These are phyloP conservation scores for Labyrinthula sp. DNA, from an alignment of 352 stramenopile species.

Conservation along the genomic window DNA sequence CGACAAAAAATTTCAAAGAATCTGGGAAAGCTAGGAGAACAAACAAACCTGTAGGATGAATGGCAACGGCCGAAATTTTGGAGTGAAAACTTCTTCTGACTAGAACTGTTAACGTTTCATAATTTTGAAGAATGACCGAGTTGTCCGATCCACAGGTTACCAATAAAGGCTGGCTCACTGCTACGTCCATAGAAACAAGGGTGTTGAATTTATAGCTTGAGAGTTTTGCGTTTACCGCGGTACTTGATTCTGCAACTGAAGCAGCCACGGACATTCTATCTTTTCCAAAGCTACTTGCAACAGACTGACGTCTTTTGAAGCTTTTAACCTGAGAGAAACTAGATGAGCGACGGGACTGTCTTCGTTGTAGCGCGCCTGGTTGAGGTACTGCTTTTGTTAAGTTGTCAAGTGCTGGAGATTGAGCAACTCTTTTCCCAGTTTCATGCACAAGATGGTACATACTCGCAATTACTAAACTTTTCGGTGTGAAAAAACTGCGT, in stretches of 20 bases:
- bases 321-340: conserved; percentile 32
- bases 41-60: conserved; percentile 63
- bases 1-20: conserved; percentile 72
- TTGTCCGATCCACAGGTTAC: conserved; percentile 65
- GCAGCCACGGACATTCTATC: not conserved
- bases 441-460: too few species aligned
- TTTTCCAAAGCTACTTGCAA: too few species aligned
- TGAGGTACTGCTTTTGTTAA: too few species aligned
- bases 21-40: conserved; percentile 69
- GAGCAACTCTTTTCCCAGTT: too few species aligned
- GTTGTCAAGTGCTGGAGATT: too few species aligned
- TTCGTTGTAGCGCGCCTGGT: conserved; percentile 25
- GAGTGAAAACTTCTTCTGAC: conserved; percentile 68
- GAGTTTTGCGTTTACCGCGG: too few species aligned
- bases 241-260: conserved; percentile 1
- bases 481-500: too few species aligned
- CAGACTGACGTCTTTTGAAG: conserved; percentile 1
- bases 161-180: conserved; percentile 64
- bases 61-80: conserved; percentile 54
- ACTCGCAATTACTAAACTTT: too few species aligned
- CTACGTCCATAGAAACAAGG: conserved; percentile 71
- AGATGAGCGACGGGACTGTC: conserved; percentile 30
- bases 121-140: conserved; percentile 76
- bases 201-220: too few species aligned
- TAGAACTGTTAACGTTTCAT: too few species aligned